Base-by-base conservation (phyloP, 148 eudicot genomes). In the Rhododendron ovatum region DNA sequence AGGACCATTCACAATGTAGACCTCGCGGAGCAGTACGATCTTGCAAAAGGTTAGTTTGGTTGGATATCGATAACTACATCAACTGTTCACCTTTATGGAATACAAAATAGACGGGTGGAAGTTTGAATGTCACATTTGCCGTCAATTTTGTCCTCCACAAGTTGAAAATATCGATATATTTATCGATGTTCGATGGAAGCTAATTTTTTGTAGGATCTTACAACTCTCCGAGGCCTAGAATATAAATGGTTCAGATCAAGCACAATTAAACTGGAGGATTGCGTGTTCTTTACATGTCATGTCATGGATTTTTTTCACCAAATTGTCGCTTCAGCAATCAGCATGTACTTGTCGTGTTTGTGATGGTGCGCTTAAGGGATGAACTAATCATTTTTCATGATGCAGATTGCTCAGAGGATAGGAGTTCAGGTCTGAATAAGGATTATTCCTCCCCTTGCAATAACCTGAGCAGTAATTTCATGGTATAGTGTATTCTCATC, bases 391-490 rank as follows among this genome's bases (percentile, higher is more conserved):
- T 20, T 82, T 50, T 13, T 26, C 37, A 80, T 78, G 30, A 48
- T 88, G 69, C 96, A 95, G 98, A 94, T 95, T 87, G 97, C 98
- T 82, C 92, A 93, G 73, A 94, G 93, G 88, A 95, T 95, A 12
- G 98, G 98, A 80, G 92, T 94, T 76, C 85, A 91, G 86, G 90
- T 93, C 69, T 93, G 90, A 94, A 78, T 22, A 51, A 74, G 82
- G 55, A 28, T 47, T 5, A n/a, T 45, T 47, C 35, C 84, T 57
- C 51, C 10, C 37, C 55, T 28, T 69, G 75, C 37, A 11, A 6
- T 48, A 48, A 61, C 67, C 20, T 6, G 35, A 10, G 78, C 55
- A 35, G 12, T 1, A 24, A 3, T 74, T 11, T 35, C 85, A 55
- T 61, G 67, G 80, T 78, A 39, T 53, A 65, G 85, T 69, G 5